Conservation (phyloP, 768 basidiomycete genomes). For the Termitomyces sp. region DNA sequence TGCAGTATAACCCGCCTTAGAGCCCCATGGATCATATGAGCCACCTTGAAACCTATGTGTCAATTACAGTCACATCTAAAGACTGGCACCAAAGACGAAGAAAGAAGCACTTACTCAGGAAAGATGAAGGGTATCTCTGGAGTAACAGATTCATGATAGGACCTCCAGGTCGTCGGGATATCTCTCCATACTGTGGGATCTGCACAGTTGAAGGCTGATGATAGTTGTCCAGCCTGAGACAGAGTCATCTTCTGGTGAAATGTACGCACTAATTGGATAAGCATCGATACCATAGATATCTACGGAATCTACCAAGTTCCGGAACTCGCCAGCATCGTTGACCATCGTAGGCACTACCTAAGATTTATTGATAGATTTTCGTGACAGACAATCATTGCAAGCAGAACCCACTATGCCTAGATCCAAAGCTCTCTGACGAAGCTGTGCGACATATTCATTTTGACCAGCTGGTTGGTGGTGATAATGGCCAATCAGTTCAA, state of each 20-base stretch:
- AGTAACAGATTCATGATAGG: constrained; percentile 13
- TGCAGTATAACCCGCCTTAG: constrained; percentile 6
- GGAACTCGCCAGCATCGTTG: constrained; percentile 12
- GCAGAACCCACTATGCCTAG: constrained; percentile 8
- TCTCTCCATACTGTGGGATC: constrained; percentile 11
- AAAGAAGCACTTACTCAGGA: constrained; percentile 6
- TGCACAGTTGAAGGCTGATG: constrained; percentile 11
- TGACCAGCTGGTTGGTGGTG: constrained; percentile 9
- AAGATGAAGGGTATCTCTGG: constrained; percentile 15
- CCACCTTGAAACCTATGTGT: constrained; percentile 11
- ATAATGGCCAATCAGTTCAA: background rate
- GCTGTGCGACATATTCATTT: constrained; percentile 13
- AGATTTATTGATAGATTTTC: background rate
- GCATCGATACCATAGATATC: constrained; percentile 15
- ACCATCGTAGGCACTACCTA: constrained; percentile 13
- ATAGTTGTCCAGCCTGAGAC: background rate
- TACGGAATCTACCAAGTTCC: constrained; percentile 11
- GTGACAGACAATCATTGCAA: background rate
- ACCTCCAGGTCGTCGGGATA: constrained; percentile 13
- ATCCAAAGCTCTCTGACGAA: constrained; percentile 9
- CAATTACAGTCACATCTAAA: background rate
- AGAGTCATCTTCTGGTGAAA: background rate
- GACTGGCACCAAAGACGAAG: background rate
- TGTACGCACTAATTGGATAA: constrained; percentile 11
- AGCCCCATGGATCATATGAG: constrained; percentile 11